Base-by-base conservation (phyloP, 179 eudicot species). In the Drosera spatulata region DNA sequence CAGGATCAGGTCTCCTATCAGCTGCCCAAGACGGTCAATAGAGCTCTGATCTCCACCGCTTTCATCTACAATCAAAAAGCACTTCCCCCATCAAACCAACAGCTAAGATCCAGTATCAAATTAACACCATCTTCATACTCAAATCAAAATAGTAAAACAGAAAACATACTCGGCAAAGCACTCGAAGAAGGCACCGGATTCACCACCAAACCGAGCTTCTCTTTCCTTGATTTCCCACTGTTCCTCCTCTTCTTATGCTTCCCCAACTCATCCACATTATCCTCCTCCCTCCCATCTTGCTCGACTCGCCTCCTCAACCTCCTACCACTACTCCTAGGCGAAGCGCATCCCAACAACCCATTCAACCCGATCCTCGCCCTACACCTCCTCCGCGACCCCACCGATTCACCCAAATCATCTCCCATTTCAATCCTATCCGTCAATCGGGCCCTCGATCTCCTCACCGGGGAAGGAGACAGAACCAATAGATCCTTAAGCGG, bases 301-400 rank as follows among this genome's bases (percentile, higher is more conserved):
- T 85, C 96, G 61, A 79, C 49, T 62, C 85, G 65, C 66, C 90
- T 75, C 60, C 96, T 67, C 1, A 88, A 76, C 69, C 96, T 71
- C 53, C 96, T 68, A 13, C 14, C 47, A 45, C 61, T 73, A 61
- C 88, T 71, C 0, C 96, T 96, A n/a, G 96, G 88, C 15, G 96
- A 88, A 46, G 68, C 69, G 5, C 74, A 79, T 14, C 61, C 74
- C 39, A 68, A 15, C 5, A 70, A 37, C 37, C 79, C 80, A 53
- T 65, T 55, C 0, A 73, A 53, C 52, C 76, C 67, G 43, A 59
- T 69, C 63, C 83, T 61, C 5, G 53, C 64, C 80, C 68, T 83
- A 60, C 78, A 75, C 54, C 74, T 62, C 71, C 80, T 66, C 39
- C 87, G 71, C 0, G 67, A 68, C 43, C 79, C 80, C 43, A 15